Percentiles rank a stretch among this genome's conserved stretches.
These are phyloP conservation scores for Globisporangium megalacanthum DNA, from an alignment of 352 stramenopile genomes.

Conservation along the genomic window DNA sequence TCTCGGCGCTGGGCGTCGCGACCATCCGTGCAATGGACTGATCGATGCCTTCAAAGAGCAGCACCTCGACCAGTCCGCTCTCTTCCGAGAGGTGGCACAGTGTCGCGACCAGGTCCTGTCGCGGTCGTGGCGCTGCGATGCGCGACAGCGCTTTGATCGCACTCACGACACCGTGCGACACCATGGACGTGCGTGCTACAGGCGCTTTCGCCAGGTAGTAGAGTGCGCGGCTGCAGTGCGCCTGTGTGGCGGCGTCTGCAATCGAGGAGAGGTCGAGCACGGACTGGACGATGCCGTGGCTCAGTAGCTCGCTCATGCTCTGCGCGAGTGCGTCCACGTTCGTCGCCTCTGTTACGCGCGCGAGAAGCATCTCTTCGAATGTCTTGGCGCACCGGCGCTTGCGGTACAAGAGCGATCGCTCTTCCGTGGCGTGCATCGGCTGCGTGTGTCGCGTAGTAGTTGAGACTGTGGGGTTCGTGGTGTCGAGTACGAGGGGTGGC, in stretches of 20 bases:
- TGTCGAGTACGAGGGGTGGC: background rate
- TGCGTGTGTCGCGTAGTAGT: conserved; percentile 7
- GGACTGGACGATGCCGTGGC: conserved; percentile 64
- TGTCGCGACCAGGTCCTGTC: conserved; percentile 60
- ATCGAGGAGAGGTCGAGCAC: conserved; percentile 41
- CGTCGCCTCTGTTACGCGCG: conserved; percentile 21
- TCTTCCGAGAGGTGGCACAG: conserved; percentile 69
- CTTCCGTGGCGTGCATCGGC: conserved; percentile 13
- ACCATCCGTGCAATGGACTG: conserved; percentile 47
- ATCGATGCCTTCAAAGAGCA: conserved; percentile 71
- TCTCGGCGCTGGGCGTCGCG: conserved; percentile 39
- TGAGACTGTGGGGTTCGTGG: background rate
- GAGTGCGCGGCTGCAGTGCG: conserved; percentile 62
- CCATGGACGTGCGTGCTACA: conserved; percentile 47
- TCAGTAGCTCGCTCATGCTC: conserved; percentile 34
- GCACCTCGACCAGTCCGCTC: conserved; percentile 36
- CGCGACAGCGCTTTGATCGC: conserved; percentile 43
- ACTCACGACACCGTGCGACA: conserved; percentile 37
- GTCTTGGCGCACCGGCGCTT: conserved; percentile 71
- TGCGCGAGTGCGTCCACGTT: conserved; percentile 4
- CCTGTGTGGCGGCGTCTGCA: conserved; percentile 39
- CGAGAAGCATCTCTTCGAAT: conserved; percentile 72
- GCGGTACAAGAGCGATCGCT: conserved; percentile 28
- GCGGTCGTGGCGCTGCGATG: conserved; percentile 18
- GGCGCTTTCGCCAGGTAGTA: conserved; percentile 49